phyloP scores from a whole-genome alignment of 2,329 filamentous ascomycete species.

The Lecanicillium sp. region DNA sequence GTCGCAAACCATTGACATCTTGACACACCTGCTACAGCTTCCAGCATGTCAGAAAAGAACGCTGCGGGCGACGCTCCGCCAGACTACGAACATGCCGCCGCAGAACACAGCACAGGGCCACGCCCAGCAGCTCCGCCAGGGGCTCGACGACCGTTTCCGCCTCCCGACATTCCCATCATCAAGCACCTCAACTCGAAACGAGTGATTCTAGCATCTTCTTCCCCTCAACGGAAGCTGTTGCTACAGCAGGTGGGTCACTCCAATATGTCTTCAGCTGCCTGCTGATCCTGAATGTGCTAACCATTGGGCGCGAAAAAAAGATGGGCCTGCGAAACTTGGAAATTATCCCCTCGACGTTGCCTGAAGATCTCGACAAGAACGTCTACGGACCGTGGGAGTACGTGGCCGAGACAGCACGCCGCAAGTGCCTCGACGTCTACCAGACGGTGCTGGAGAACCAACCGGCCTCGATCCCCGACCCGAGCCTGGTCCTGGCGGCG shows the following conservation, averaged over 20 bases:
- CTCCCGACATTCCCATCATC: slow-evolving; percentile 74
- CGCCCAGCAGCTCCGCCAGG: slow-evolving; percentile 17
- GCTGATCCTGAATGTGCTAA: too few relatives aligned
- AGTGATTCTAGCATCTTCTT: slow-evolving; percentile 84
- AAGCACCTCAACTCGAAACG: slow-evolving; percentile 68
- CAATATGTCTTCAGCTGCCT: slow-evolving; percentile 7
- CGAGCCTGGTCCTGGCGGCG: slow-evolving; percentile 77
- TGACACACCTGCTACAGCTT: not conserved
- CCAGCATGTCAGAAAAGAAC: slow-evolving; percentile 20
- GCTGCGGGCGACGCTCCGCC: slow-evolving; percentile 34
- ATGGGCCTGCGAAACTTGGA: slow-evolving; percentile 78
- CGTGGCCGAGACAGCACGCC: slow-evolving; percentile 75
- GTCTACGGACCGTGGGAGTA: slow-evolving; percentile 77
- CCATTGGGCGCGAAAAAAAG: slow-evolving; percentile 29
- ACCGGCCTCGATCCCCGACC: slow-evolving; percentile 50
- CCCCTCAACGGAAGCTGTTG: slow-evolving; percentile 75
- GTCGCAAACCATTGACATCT: not conserved
- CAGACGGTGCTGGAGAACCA: slow-evolving; percentile 34
- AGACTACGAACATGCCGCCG: slow-evolving; percentile 34
- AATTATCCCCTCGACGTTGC: slow-evolving; percentile 72
- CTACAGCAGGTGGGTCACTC: slow-evolving; percentile 53
- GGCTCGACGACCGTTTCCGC: slow-evolving; percentile 45
- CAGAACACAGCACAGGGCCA: slow-evolving; percentile 24
- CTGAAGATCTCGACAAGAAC: slow-evolving; percentile 77
- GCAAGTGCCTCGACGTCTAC: slow-evolving; percentile 74